These are phyloP conservation scores for Hypoxylon perforatum DNA, from an alignment of 495 filamentous ascomycete species.

Conservation along the genomic window DNA sequence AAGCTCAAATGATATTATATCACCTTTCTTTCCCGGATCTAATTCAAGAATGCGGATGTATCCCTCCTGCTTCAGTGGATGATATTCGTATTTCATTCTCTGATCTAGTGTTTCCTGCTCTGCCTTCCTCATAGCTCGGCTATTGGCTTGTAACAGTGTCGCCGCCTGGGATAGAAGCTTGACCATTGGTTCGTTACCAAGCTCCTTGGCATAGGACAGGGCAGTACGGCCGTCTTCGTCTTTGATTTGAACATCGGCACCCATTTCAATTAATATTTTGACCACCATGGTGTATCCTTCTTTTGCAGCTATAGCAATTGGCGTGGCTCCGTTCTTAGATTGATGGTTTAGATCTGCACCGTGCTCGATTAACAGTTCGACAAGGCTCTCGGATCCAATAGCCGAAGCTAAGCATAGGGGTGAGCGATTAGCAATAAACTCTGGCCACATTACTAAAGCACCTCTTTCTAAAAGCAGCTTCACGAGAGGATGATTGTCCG, in stretches of 20 bases:
- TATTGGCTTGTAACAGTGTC: background rate
- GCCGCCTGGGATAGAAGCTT: background rate
- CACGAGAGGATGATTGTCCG: too few species aligned
- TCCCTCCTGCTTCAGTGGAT: constrained; percentile 1
- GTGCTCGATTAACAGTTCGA: too few species aligned
- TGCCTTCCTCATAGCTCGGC: background rate
- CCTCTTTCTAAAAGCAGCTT: too few species aligned
- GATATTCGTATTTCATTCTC: constrained; percentile 1
- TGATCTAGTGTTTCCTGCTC: background rate
- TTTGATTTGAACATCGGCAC: constrained; percentile 5
- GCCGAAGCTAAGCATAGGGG: too few species aligned
- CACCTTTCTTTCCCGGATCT: background rate
- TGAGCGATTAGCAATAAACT: too few species aligned
- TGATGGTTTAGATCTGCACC: too few species aligned
- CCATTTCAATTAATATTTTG: constrained; percentile 1
- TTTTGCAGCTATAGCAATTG: background rate
- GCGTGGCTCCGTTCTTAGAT: constrained; percentile 1
- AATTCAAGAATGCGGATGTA: background rate
- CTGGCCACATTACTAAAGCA: too few species aligned
- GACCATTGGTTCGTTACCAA: constrained; percentile 2
- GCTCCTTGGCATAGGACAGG: constrained; percentile 1
- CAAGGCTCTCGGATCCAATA: too few species aligned
- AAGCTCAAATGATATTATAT: constrained; percentile 2
- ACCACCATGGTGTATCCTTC: background rate
- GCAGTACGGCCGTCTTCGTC: background rate